Base-by-base conservation (phyloP, 1,139 yeast genomes). In the Suhomyces chickasaworum region DNA sequence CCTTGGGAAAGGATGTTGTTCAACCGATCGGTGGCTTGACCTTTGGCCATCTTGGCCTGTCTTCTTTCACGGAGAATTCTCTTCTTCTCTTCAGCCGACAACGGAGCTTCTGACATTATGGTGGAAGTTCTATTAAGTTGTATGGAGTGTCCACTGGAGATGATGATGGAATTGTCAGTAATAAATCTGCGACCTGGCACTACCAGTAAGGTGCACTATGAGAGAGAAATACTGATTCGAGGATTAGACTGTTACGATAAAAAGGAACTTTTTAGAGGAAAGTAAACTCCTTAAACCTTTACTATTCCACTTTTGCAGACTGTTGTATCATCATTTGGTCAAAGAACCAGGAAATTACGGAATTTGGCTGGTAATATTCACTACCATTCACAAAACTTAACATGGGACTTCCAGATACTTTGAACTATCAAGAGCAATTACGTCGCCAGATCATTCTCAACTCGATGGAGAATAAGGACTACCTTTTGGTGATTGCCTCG, bases 11-110 rank as follows among this genome's bases (percentile, higher is more conserved):
- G 63, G 25, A 75, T 75, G 37, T 52, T 77, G 52, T 78, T 80
- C 56, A 86, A 65, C 48, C 93, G 70, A 15, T 73, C 72, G 3
- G 79, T 60, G 18, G 83, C 86, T 40, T 76, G 75, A 3, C 86
- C 85, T 50, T 78, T 71, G 44, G 75, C 71, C 73, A 86, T 77
- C 62, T 84, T 85, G 53, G 87, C 86, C 42, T 82, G 85, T 55
- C 91, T 74, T 59, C 89, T 76, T 59, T 86, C 90, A 50, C 90
- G 75, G 33, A 85, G 66, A 23, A 83, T 57, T 47, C 73, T 70
- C 56, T 84, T 78, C 66, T 81, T 84, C 57, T 86, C 91, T 37
- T 82, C 85, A 4, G 83, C 86, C 9, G 39, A 43, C n/a, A 50
- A 17, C 9, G 41, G 33, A 10, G 31, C 30, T 34, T 27, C 41